These are phyloP conservation scores for Cryptococcus hybrid DNA, from an alignment of 1,284 basidiomycete species.

Conservation along the genomic window DNA sequence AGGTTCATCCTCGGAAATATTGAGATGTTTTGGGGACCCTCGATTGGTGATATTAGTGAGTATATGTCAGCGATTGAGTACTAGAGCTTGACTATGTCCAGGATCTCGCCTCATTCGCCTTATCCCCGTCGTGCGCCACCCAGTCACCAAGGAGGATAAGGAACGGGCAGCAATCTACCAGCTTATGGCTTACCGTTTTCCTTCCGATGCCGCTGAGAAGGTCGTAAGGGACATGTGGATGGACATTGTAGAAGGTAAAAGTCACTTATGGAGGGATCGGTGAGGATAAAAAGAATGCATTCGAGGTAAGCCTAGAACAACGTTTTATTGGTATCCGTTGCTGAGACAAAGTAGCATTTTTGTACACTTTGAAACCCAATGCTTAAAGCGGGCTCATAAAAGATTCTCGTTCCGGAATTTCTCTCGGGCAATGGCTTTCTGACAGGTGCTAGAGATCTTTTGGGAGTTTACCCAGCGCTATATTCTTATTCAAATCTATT, in stretches of 20 bases:
- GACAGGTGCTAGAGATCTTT: conserved; percentile 79
- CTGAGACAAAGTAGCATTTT: conserved; percentile 63
- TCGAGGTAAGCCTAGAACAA: conserved; percentile 23
- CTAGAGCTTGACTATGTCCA: conserved; percentile 3
- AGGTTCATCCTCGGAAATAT: conserved; percentile 51
- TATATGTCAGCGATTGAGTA: background rate
- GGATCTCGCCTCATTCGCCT: conserved; percentile 55
- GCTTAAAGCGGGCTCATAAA: conserved; percentile 83
- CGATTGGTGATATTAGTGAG: conserved; percentile 53
- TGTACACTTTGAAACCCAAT: conserved; percentile 84
- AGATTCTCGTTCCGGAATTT: conserved; percentile 72
- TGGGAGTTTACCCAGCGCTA: conserved; percentile 85
- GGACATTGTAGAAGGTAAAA: conserved; percentile 87
- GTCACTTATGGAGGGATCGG: conserved; percentile 87
- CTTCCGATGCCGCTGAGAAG: conserved; percentile 63
- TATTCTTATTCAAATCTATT: conserved; percentile 92
- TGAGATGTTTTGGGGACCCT: conserved; percentile 54
- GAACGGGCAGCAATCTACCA: conserved; percentile 62
- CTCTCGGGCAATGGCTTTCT: conserved; percentile 84
- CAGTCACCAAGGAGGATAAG: conserved; percentile 22
- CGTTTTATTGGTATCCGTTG: background rate
- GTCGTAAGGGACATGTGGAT: conserved; percentile 87
- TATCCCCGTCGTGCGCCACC: conserved; percentile 45
- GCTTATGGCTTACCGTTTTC: conserved; percentile 77
- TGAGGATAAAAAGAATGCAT: conserved; percentile 75